Evolutionary conservation across 345 rosid genomes (phyloP), one percentile per base, ranked within the genome.

Genomic region (Garcia nutans): DNA sequence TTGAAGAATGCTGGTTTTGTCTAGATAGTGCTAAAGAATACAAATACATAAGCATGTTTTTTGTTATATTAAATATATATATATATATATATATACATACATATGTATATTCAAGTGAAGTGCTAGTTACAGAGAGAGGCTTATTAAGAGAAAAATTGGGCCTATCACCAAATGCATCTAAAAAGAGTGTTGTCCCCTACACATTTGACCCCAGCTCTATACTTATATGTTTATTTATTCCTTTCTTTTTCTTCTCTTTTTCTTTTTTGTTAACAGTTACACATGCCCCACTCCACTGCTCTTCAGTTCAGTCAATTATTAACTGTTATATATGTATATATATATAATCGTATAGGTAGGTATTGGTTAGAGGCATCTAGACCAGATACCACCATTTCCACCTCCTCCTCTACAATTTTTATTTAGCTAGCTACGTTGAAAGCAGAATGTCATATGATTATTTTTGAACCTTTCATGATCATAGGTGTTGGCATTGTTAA

Each of bases 151-250:
- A 68, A 10, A 47, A 10, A 47, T 77, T 70, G 80, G 84, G 37
- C 82, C 83, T 74, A 81, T 69, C 22, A 74, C 68, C 73, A 69
- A 81, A 79, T 77, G 76, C 88, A 80, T 81, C 79, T 75, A 80
- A 77, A 79, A 74, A 70, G 81, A 77, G 31, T 74, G 52, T 52
- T 85, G 81, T 77, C 83, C 66, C 82, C 81, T 28, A 59, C 9
- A 22, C 16, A 68, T 73, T 81, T 84, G 83, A 74, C 72, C 77
- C 68, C 83, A 83, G 69, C 68, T 82, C 84, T 77, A 83, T 84
- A 72, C 77, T 84, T 75, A 70, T 84, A 89, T 49, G 60, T 75
- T 37, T 28, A 28, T 28, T 28, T 28, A 28, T 28, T 28, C 31
- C 31, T 28, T 28, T 28, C 31, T 28, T 33, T 5, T 37, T 0